Evolutionary conservation across 1,139 yeast species (phyloP), one percentile per base, ranked within the genome.

Genomic region (Blastobotrys serpentis): DNA sequence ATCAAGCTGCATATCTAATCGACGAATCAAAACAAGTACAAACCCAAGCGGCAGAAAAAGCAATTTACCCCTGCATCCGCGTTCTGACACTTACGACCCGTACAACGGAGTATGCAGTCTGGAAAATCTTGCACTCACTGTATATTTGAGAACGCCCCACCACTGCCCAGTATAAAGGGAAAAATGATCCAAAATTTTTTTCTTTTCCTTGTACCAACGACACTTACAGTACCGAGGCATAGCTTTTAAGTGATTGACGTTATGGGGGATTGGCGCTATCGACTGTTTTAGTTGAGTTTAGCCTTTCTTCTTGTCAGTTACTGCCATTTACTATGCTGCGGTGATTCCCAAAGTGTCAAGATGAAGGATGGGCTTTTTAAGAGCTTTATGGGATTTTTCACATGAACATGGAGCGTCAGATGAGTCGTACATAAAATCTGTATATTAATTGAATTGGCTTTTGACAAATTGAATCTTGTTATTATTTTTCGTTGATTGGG

Each of bases 361-460:
- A 76, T 45, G 54, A 65, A 53, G 29, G 67, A 48, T n/a, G 65
- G 71, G 65, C 66, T 72, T 68, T 69, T 68, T 76, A 78, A 78
- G 82, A 78, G 77, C 82, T 72, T 78, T 70, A 66, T 73, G 71
- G 80, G 81, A 75, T 66, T 59, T 49, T 45, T 48, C n/a, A 61
- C 57, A 60, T 67, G 81, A 76, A 65, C 68, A 72, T 66, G 63
- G 79, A 73, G 82, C 78, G 82, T 78, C 82, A 78, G 82, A 75
- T 74, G 71, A 67, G 70, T 66, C 69, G 72, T 53, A 78, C 73
- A 77, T 71, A 29, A 40, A 43, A 23, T 6, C 26, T 6, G 26
- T 23, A 23, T n/a, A n/a, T n/a, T n/a, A n/a, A n/a, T n/a, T n/a
- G n/a, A n/a, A n/a, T n/a, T n/a, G n/a, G n/a, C n/a, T n/a, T n/a